phyloP scores from a whole-genome alignment of 768 basidiomycete species.

The Leccinum subgranulosum region DNA sequence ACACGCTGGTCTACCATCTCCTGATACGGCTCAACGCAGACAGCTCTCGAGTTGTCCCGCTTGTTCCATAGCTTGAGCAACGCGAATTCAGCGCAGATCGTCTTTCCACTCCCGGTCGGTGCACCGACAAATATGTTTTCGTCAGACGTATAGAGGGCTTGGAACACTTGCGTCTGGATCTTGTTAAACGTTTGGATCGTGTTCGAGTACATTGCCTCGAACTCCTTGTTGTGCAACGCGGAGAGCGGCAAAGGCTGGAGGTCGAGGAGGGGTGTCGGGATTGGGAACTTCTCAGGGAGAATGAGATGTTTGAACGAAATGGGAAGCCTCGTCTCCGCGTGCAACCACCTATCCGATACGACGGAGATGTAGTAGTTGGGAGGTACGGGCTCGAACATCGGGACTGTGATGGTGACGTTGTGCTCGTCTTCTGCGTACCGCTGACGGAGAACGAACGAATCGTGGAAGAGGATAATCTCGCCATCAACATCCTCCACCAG shows the following conservation, averaged over 20 bases:
- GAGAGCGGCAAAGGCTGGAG: slow-evolving; percentile 87
- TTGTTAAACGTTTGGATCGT: slow-evolving; percentile 92
- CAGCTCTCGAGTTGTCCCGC: slow-evolving; percentile 73
- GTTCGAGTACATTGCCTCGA: slow-evolving; percentile 79
- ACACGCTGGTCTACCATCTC: slow-evolving; percentile 96
- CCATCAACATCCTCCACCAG: slow-evolving; percentile 97
- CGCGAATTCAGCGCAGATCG: slow-evolving; percentile 95
- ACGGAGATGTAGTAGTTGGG: slow-evolving; percentile 98
- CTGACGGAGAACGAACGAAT: slow-evolving; percentile 87
- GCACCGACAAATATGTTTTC: slow-evolving; percentile 97
- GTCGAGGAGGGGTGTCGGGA: slow-evolving; percentile 88
- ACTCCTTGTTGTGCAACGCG: slow-evolving; percentile 91
- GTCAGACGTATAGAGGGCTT: slow-evolving; percentile 92
- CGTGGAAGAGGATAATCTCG: slow-evolving; percentile 93
- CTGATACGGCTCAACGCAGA: slow-evolving; percentile 95
- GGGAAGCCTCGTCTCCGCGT: slow-evolving; percentile 90
- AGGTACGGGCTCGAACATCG: slow-evolving; percentile 95
- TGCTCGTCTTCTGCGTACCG: slow-evolving; percentile 93
- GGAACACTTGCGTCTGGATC: slow-evolving; percentile 99
- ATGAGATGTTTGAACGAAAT: slow-evolving; percentile 98
- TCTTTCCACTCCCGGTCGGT: slow-evolving; percentile 96
- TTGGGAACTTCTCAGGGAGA: slow-evolving; percentile 94
- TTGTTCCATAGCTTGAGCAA: slow-evolving; percentile 94
- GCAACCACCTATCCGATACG: slow-evolving; percentile 93
- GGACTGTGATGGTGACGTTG: slow-evolving; percentile 90